phyloP scores from a whole-genome alignment of 1,139 yeast genomes.

The Pichia sp. region DNA sequence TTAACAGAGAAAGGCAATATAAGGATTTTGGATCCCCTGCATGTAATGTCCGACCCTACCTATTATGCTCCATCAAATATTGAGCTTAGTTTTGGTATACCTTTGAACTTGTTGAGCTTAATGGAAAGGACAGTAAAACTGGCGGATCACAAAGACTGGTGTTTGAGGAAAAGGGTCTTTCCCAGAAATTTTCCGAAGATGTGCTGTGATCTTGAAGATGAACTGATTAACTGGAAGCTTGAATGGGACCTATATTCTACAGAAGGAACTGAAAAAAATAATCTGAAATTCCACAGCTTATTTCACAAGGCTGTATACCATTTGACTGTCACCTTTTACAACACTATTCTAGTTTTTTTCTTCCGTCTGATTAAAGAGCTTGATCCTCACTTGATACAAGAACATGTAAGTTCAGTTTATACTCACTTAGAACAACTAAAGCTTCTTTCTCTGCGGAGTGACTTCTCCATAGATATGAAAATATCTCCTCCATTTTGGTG shows the following conservation, averaged over 20 bases:
- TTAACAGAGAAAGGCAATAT: slow-evolving; percentile 5
- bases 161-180: slow-evolving; percentile 35
- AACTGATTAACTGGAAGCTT: slow-evolving; percentile 38
- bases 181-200: slow-evolving; percentile 51
- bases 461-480: slow-evolving; percentile 15
- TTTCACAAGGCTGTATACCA: slow-evolving; percentile 37
- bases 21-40: slow-evolving; percentile 15
- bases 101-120: slow-evolving; percentile 37
- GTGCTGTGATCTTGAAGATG: slow-evolving; percentile 49
- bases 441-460: slow-evolving; percentile 17
- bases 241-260: slow-evolving; percentile 35
- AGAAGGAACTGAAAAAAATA: slow-evolving; percentile 9
- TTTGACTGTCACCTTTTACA: slow-evolving; percentile 36
- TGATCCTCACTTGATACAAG: slow-evolving; percentile 30
- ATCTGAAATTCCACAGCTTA: slow-evolving; percentile 24
- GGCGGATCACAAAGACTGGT: slow-evolving; percentile 47
- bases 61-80: slow-evolving; percentile 24
- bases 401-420: slow-evolving; percentile 30
- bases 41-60: too few relatives aligned
- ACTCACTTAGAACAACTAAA: slow-evolving; percentile 30
- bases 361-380: slow-evolving; percentile 38
- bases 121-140: slow-evolving; percentile 40
- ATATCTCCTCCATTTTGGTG: slow-evolving; percentile 40
- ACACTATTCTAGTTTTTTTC: slow-evolving; percentile 38
- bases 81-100: slow-evolving; percentile 43